Base-by-base conservation (phyloP, 2,329 filamentous ascomycete species). In the Cyphellophora attinorum region DNA sequence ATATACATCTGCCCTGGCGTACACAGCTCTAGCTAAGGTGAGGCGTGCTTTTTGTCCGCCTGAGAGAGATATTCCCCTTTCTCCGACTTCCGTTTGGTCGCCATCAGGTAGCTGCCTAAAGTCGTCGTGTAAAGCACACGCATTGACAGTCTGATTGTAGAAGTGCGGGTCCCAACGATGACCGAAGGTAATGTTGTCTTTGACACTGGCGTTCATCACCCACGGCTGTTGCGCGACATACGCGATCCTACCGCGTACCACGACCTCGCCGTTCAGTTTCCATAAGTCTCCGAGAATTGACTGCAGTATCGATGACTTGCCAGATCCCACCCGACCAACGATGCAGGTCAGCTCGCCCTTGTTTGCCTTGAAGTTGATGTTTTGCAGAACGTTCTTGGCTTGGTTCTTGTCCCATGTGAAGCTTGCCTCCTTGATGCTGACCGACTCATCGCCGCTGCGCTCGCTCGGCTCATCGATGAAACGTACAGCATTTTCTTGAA, bases 121-220 rank as follows among this genome's bases (percentile, higher is more conserved):
- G 55, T 98, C 91, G 47, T 95, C 88, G 5, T 81, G 54, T 19
- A 98, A 68, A 29, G 91, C 91, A 56, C 93, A 98, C 27, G 91
- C 89, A 54, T 85, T 79, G 33, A 98, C 70, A 1, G 89, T 95
- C 52, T 83, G 79, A 37, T 96, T 85, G 61, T 98, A 98, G 59
- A 98, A 98, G 18, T 80, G 73, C 4, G 88, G 79, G 58, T 98
- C 89, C 68, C 83, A 95, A 30, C 85, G 79, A 60, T 98, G 86
- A 2, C 91, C 91, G 53, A 98, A 98, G 4, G 95, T 70, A 48
- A 98, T 94, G 54, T 98, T 98, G 54, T 98, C 91, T 50, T 86
- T 85, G 37, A 98, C 88, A 18, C 84, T 93, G 6, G 91, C 91
- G 54, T 98, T 98, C 79, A 96, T 89, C 34, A 98, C 83, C 91